These are phyloP conservation scores for Entomortierella beljakovae DNA, from an alignment of 192 early-diverging fungal species.

Conservation along the genomic window DNA sequence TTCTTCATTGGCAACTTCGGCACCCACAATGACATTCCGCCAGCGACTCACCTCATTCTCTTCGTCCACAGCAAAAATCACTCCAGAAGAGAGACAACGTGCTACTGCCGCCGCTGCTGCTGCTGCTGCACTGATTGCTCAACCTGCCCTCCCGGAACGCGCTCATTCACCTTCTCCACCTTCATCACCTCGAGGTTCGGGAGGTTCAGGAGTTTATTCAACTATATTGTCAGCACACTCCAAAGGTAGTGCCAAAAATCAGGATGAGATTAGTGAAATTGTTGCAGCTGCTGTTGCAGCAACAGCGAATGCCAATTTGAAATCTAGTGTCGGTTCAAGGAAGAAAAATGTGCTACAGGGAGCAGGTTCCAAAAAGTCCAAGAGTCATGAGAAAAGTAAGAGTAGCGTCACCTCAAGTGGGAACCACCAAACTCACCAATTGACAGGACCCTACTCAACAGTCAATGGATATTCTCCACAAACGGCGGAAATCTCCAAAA, in stretches of 20 bases:
- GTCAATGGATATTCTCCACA: background rate
- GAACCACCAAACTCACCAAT: background rate
- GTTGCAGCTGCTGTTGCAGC: constrained; percentile 49
- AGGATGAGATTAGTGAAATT: constrained; percentile 46
- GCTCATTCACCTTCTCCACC: constrained; percentile 47
- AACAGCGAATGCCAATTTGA: constrained; percentile 23
- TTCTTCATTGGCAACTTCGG: constrained; percentile 28
- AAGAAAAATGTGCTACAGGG: constrained; percentile 20
- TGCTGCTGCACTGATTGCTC: constrained; percentile 26
- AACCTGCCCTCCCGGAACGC: constrained; percentile 36
- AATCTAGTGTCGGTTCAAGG: constrained; percentile 40
- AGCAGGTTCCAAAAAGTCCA: constrained; percentile 30
- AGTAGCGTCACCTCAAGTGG: background rate
- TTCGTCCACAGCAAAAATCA: constrained; percentile 40
- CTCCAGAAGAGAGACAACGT: constrained; percentile 45
- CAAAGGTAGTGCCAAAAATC: constrained; percentile 6
- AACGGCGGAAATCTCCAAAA: background rate
- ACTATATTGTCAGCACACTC: background rate
- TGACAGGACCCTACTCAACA: background rate
- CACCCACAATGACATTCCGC: constrained; percentile 38
- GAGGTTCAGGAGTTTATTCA: constrained; percentile 7
- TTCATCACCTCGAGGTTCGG: constrained; percentile 37
- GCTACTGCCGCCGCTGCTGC: constrained; percentile 40
- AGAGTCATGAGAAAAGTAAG: constrained; percentile 19
- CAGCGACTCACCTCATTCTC: constrained; percentile 47